Evolutionary conservation across 495 filamentous ascomycete genomes (phyloP).

Genomic region (Thermochaetoides thermophila): DNA sequence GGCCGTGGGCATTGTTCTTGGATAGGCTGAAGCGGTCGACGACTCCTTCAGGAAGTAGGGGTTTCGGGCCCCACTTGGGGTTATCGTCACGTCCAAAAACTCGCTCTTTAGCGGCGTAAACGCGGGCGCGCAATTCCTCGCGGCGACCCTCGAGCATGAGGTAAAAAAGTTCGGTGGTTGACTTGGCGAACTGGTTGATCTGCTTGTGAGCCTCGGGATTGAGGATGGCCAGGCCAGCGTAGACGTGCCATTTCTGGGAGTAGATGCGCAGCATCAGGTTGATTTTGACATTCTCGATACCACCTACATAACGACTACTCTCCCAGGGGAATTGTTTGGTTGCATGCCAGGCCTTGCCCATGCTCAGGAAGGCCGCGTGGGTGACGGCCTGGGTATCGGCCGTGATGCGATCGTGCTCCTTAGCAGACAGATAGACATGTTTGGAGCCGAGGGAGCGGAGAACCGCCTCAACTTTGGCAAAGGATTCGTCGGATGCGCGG

Average conservation of each 20-base stretch:
- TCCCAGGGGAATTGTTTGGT: constrained; percentile 95
- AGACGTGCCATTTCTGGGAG: constrained; percentile 97
- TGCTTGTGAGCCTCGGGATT: constrained; percentile 85
- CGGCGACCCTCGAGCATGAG: constrained; percentile 79
- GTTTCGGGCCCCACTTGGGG: constrained; percentile 40
- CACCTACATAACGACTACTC: constrained; percentile 76
- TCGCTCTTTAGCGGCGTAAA: constrained; percentile 60
- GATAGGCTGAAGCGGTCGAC: constrained; percentile 71
- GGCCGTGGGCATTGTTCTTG: constrained; percentile 18
- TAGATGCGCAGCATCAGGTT: constrained; percentile 96
- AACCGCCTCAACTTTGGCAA: constrained; percentile 63
- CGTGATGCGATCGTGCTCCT: constrained; percentile 88
- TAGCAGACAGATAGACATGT: constrained; percentile 70
- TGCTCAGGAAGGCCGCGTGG: constrained; percentile 89
- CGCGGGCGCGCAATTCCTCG: constrained; percentile 63
- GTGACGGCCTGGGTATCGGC: constrained; percentile 97
- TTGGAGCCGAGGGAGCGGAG: constrained; percentile 70
- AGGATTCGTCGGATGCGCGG: constrained; percentile 61
- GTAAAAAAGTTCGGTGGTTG: constrained; percentile 89
- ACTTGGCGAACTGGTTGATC: constrained; percentile 83
- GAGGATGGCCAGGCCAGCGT: constrained; percentile 90
- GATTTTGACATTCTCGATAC: constrained; percentile 98
- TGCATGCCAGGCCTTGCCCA: constrained; percentile 93
- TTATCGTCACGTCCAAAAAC: constrained; percentile 50
- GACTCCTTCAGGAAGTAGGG: constrained; percentile 66